These are phyloP conservation scores for Tuber magnatum DNA, from an alignment of 495 filamentous ascomycete genomes.

Conservation along the genomic window DNA sequence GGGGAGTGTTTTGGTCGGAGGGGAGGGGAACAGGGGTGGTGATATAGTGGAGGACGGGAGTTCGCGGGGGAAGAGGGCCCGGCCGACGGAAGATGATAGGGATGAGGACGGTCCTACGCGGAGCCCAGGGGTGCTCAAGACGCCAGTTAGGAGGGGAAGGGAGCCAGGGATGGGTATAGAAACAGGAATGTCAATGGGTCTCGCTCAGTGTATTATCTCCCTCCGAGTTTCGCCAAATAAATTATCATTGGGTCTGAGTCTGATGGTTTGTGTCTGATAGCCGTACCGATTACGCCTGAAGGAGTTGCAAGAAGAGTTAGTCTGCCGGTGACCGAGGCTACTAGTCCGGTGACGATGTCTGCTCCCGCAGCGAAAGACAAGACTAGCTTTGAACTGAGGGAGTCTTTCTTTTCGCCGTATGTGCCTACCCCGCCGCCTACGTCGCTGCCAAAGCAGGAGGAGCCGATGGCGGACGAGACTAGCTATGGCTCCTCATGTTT, in stretches of 20 bases:
- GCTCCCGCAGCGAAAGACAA: neutral
- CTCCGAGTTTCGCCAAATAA: neutral
- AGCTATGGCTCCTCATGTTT: conserved; percentile 34
- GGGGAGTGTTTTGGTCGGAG: neutral
- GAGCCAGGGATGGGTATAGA: neutral
- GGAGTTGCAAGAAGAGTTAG: neutral
- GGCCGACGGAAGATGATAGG: neutral
- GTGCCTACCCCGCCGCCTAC: neutral
- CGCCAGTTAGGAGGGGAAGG: neutral
- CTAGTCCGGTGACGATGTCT: neutral
- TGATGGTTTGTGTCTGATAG: neutral
- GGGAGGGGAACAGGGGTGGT: neutral
- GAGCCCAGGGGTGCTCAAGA: neutral
- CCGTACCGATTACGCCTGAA: neutral
- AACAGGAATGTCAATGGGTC: neutral
- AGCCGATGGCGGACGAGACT: conserved; percentile 7
- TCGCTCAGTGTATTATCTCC: neutral
- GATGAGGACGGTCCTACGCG: neutral
- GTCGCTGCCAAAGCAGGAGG: neutral
- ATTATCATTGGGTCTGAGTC: neutral
- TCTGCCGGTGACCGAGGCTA: neutral
- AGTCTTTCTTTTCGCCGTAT: conserved; percentile 1
- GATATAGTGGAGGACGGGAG: neutral
- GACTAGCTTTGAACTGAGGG: neutral
- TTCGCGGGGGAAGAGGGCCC: neutral